Base-by-base conservation (phyloP, 441 rosid genomes). In the Pelargonium citronellum region DNA sequence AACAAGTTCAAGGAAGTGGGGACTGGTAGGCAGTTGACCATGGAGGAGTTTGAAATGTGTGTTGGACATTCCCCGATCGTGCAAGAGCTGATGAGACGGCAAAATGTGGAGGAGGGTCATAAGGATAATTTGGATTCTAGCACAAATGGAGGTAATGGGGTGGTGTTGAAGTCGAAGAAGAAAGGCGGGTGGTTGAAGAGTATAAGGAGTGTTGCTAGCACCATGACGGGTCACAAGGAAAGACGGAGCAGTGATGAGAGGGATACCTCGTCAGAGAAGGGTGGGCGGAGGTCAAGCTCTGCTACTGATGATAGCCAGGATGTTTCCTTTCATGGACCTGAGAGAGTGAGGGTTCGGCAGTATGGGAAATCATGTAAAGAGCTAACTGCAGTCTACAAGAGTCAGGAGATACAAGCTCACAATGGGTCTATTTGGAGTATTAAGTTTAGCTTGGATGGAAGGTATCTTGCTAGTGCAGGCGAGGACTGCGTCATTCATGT, bases 261-360 rank as follows among this genome's bases (percentile, higher is more conserved):
- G 78, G 98, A 95, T 67, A 89, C 98, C 0, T 84, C 91, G 0
- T 95, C 98, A 0, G 99, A 90, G 73, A 89, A 86, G 86, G 98
- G 97, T 60, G 99, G 97, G 57, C 78, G 91, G 75, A 84, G 99
- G 82, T 95, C 93, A 0, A 95, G 99, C 79, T 95, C 99, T 5
- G 99, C 96, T 37, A 95, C 99, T 0, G 99, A 95, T 84, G 99
- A 95, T 75, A 88, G 96, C 76, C 99, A 89, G 71, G 98, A 95
- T 70, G 85, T 80, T 37, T 86, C 96, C 2, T 95, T 89, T 80
- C 95, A 89, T 71, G 97, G 87, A 19, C 89, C 87, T 0, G 91
- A 89, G 72, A 81, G 87, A 78, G 89, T 89, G 65, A 86, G 83
- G 82, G 91, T 87, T 17, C 82, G 74, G 72, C 95, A 87, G 74